phyloP scores from a whole-genome alignment of 352 stramenopile species.

The Blastocystis sp. region DNA sequence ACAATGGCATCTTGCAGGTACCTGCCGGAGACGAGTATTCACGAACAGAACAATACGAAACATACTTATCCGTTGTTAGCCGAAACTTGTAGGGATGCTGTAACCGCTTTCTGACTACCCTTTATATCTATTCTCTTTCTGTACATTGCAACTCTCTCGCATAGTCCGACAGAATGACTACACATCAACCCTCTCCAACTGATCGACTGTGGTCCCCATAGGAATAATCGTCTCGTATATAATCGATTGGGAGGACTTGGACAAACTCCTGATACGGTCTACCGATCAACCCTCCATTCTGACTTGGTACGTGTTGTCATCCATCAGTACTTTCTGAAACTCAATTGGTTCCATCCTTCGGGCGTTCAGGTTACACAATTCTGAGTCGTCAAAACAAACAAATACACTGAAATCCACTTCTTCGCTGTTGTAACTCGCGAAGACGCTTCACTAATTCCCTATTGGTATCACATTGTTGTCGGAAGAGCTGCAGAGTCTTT shows the following conservation, averaged over 20 bases:
- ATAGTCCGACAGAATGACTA: constrained; percentile 47
- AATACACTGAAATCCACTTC: background rate
- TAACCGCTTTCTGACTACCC: constrained; percentile 5
- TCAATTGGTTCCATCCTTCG: constrained; percentile 47
- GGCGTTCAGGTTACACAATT: no score
- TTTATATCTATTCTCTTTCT: background rate
- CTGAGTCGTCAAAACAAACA: no score
- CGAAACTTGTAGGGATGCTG: constrained; percentile 43
- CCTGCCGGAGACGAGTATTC: background rate
- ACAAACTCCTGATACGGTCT: constrained; percentile 51
- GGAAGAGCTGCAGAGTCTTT: constrained; percentile 36
- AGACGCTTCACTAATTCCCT: constrained; percentile 37
- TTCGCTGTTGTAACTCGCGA: constrained; percentile 20
- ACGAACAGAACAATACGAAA: constrained; percentile 20
- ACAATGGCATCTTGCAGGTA: background rate
- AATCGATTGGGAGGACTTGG: constrained; percentile 4
- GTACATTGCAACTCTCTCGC: constrained; percentile 5
- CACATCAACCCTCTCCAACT: background rate
- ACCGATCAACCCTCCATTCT: background rate
- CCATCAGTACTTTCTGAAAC: constrained; percentile 23
- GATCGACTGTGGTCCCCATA: constrained; percentile 5
- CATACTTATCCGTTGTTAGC: constrained; percentile 31
- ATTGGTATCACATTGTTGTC: constrained; percentile 20
- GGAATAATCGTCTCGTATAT: background rate
- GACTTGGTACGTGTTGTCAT: background rate